phyloP scores from a whole-genome alignment of 257 asterid genomes.

The Solanum paucissectum region DNA sequence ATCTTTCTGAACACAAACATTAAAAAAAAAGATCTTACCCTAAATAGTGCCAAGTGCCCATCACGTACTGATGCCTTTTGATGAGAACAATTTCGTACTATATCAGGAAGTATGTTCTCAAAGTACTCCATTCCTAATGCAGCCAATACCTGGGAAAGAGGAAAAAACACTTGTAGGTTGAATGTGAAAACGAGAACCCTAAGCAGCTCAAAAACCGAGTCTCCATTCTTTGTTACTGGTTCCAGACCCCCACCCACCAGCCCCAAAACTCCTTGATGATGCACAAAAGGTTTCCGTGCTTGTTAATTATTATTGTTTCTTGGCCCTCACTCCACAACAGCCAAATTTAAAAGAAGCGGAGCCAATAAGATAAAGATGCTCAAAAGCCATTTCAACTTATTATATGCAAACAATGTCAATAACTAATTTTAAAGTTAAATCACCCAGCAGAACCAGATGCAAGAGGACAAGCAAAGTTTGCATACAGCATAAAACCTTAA shows the following conservation, averaged over 20 bases:
- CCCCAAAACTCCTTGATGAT: neutral
- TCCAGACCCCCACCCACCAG: neutral
- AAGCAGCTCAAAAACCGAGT: neutral
- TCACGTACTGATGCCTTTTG: conserved; percentile 93
- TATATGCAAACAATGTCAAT: neutral
- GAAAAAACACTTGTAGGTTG: conserved; percentile 2
- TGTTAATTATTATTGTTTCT: neutral
- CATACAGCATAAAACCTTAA: neutral
- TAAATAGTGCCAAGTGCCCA: conserved; percentile 84
- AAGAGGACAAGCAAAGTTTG: neutral
- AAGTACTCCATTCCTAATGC: conserved; percentile 87
- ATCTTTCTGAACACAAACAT: neutral
- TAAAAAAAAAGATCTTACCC: conserved; percentile 28
- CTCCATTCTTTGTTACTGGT: neutral
- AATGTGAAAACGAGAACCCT: neutral
- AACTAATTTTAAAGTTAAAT: neutral
- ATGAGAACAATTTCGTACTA: conserved; percentile 80
- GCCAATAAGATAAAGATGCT: neutral
- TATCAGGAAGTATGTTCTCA: conserved; percentile 82
- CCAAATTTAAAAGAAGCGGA: neutral
- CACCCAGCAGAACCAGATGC: neutral
- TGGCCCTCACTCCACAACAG: neutral
- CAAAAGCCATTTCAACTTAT: neutral
- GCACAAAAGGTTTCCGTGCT: neutral
- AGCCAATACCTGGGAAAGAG: conserved; percentile 63